Evolutionary conservation across 2,329 filamentous ascomycete species (phyloP).

Genomic region (Orbilia javanica): DNA sequence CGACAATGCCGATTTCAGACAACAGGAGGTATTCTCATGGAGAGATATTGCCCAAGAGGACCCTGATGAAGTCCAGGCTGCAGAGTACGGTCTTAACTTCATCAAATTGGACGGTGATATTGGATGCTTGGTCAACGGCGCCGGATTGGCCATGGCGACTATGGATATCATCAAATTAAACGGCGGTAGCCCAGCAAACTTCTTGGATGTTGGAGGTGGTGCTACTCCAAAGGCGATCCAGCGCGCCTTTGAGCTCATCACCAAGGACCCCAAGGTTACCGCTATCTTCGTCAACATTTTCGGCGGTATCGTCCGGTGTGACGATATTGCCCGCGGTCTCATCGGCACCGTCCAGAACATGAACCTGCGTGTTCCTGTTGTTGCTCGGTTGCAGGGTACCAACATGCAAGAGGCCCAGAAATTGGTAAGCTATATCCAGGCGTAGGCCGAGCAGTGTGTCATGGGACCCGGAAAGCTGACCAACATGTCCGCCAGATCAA

Average conservation of each 20-base stretch:
- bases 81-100: constrained; percentile 95
- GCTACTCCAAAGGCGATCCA: constrained; percentile 96
- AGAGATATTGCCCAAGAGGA: constrained; percentile 97
- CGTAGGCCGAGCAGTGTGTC: not conserved
- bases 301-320: constrained; percentile 97
- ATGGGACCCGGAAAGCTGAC: constrained; percentile 15
- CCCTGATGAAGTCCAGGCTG: constrained; percentile 95
- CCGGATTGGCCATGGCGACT: constrained; percentile 98
- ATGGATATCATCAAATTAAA: constrained; percentile 99
- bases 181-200: constrained; percentile 95
- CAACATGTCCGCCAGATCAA: constrained; percentile 75
- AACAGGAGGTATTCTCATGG: constrained; percentile 95
- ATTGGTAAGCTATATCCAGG: constrained; percentile 69
- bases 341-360: constrained; percentile 95
- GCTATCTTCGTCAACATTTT: constrained; percentile 99
- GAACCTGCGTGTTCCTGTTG: constrained; percentile 96
- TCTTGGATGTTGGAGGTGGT: constrained; percentile 97
- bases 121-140: constrained; percentile 96
- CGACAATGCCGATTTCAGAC: constrained; percentile 98
- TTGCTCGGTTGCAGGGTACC: constrained; percentile 96
- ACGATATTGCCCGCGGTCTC: constrained; percentile 94
- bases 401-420: constrained; percentile 96
- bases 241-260: constrained; percentile 98
- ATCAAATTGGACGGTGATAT: constrained; percentile 99
- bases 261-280: constrained; percentile 95